These are phyloP conservation scores for Phialemoniopsis sp. DNA, from an alignment of 2,329 filamentous ascomycete genomes.

Conservation along the genomic window DNA sequence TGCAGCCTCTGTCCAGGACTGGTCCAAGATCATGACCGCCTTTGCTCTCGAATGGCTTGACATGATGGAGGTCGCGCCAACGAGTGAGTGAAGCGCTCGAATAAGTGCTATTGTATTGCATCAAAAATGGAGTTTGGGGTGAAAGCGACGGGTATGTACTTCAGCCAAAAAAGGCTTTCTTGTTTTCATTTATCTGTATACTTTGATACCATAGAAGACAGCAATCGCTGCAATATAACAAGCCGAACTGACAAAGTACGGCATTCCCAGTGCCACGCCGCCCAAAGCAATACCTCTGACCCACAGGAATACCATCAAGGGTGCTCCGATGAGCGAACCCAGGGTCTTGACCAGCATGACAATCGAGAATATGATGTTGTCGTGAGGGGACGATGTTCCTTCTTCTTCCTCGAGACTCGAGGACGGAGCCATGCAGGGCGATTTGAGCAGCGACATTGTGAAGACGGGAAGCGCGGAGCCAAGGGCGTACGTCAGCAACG, in stretches of 20 bases:
- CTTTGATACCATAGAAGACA: slow-evolving; percentile 19
- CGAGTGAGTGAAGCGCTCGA: no score
- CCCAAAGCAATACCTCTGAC: slow-evolving; percentile 35
- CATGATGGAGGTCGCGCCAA: slow-evolving; percentile 38
- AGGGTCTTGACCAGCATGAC: slow-evolving; percentile 46
- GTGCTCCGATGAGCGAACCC: slow-evolving; percentile 41
- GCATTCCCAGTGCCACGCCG: slow-evolving; percentile 27
- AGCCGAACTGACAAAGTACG: slow-evolving; percentile 32
- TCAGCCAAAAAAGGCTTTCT: no score
- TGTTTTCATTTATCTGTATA: background rate
- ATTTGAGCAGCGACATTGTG: slow-evolving; percentile 42
- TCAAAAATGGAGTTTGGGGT: no score
- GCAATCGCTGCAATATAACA: slow-evolving; percentile 28
- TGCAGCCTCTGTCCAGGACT: slow-evolving; percentile 68
- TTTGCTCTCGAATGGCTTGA: slow-evolving; percentile 82
- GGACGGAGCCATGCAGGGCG: slow-evolving; percentile 30
- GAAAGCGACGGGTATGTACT: no score
- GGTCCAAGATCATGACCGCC: slow-evolving; percentile 67
- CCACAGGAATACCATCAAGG: slow-evolving; percentile 42
- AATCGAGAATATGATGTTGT: slow-evolving; percentile 42
- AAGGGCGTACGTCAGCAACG: slow-evolving; percentile 40
- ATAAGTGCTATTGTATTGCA: no score
- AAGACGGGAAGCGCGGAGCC: slow-evolving; percentile 46
- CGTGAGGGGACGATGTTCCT: slow-evolving; percentile 12
- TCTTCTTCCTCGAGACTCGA: slow-evolving; percentile 3